Evolutionary conservation across 2,329 filamentous ascomycete species (phyloP).

Genomic region (Trichoderma sp.): DNA sequence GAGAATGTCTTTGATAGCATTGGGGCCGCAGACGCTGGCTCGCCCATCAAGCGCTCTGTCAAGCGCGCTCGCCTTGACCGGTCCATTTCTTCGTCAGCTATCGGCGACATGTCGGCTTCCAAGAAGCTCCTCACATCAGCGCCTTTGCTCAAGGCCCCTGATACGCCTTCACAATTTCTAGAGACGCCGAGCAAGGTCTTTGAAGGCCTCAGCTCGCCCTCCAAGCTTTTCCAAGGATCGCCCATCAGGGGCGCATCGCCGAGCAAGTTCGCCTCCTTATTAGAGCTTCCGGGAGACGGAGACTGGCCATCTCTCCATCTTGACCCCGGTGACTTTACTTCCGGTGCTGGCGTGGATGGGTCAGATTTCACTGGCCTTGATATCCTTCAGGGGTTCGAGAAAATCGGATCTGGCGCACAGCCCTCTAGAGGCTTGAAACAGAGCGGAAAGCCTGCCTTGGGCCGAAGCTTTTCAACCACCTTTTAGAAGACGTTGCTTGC

Average conservation of each 20-base stretch:
- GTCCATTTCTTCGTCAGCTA: conserved; percentile 58
- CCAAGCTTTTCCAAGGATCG: conserved; percentile 45
- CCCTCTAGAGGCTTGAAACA: conserved; percentile 25
- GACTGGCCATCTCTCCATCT: conserved; percentile 38
- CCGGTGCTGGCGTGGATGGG: conserved; percentile 48
- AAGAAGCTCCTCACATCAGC: conserved; percentile 51
- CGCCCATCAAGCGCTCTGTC: conserved; percentile 62
- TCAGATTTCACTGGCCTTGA: conserved; percentile 62
- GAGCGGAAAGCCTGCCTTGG: conserved; percentile 29
- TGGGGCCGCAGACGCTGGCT: conserved; percentile 53
- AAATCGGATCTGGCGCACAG: conserved; percentile 57
- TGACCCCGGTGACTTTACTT: conserved; percentile 40
- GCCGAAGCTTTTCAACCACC: conserved; percentile 33
- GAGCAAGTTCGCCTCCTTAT: conserved; percentile 44
- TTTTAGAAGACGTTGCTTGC: conserved; percentile 25
- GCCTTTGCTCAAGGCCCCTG: conserved; percentile 49
- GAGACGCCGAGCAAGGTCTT: conserved; percentile 59
- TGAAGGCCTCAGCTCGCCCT: conserved; percentile 53
- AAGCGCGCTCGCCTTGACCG: conserved; percentile 61
- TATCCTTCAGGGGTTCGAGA: conserved; percentile 71
- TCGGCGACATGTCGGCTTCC: conserved; percentile 55
- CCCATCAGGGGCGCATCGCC: conserved; percentile 44
- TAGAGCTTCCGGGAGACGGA: conserved; percentile 37
- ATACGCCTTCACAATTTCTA: conserved; percentile 38
- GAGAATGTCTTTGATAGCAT: conserved; percentile 37